Base-by-base conservation (phyloP, 495 filamentous ascomycete genomes). In the Alectoria sarmentosa region DNA sequence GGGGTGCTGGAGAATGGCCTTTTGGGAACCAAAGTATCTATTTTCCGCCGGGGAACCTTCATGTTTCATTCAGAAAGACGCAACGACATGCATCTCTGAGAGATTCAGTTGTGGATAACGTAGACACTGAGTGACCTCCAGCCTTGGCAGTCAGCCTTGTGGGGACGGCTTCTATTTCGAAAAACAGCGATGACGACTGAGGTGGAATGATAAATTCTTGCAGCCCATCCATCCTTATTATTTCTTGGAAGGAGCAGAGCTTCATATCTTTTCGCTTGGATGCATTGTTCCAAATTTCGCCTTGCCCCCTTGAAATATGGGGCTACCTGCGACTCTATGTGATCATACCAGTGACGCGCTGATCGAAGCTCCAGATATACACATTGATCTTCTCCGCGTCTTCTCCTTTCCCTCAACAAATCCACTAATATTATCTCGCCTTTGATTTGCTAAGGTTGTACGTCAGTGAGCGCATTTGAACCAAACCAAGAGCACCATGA, bases 1-100 rank as follows among this genome's bases (percentile, higher is more conserved):
- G 67, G 48, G 23, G 80, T 78, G 15, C 67, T 71, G 14, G 80
- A 83, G 65, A 83, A 83, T 60, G 60, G 66, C 48, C 72, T 69
- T 32, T 64, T 65, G 30, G 42, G 36, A 5, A 61, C 32, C 17
- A 58, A 44, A 21, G 17, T 1, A n/a, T 4, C 32, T 17, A 70
- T 13, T 28, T 15, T 69, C 42, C 57, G 52, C 17, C 58, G 44
- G 26, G 64, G 64, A n/a, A 62, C 46, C 36, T 67, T 65, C 66
- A 66, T 68, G 2, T 30, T 65, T 5, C 39, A 10, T 5, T 28
- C 7, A 4, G 3, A 32, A 6, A 19, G 11, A 17, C 11, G 26
- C 8, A 52, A 52, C 13, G 14, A 14, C 10, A 41, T 4, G 36
- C 36, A 37, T 4, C 10, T 4, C 36, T 5, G 36, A 5, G 14